phyloP scores from a whole-genome alignment of 371 early-diverging fungal genomes.

The Fennellomyces sp. region DNA sequence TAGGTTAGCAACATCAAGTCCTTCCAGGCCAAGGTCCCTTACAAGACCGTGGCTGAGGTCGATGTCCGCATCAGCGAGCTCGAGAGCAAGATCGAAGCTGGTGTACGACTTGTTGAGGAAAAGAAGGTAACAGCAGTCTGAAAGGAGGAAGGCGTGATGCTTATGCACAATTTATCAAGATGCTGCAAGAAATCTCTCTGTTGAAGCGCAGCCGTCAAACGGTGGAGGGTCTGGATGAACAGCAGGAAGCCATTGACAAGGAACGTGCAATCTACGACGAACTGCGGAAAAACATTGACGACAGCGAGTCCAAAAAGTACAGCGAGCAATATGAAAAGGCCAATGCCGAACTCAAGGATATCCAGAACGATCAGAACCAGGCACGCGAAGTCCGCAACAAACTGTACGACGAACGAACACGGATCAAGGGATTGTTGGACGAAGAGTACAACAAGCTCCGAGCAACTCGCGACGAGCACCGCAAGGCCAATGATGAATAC shows the following conservation, averaged over 20 bases:
- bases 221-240: conserved; percentile 69
- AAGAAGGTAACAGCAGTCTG: conserved; percentile 53
- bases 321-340: conserved; percentile 69
- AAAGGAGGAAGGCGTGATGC: not conserved
- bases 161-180: conserved; percentile 25
- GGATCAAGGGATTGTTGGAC: conserved; percentile 74
- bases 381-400: conserved; percentile 67
- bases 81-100: conserved; percentile 80
- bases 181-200: conserved; percentile 79
- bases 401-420: conserved; percentile 78
- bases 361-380: conserved; percentile 64
- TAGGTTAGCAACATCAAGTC: conserved; percentile 73
- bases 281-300: conserved; percentile 70
- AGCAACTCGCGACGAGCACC: conserved; percentile 71
- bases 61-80: conserved; percentile 77
- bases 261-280: conserved; percentile 72
- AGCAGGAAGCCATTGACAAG: conserved; percentile 72
- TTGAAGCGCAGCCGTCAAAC: conserved; percentile 81
- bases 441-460: conserved; percentile 71
- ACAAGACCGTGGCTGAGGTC: conserved; percentile 78
- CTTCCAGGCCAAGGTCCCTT: conserved; percentile 78
- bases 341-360: conserved; percentile 68
- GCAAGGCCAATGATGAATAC: conserved; percentile 77
- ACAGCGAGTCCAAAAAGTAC: conserved; percentile 63
- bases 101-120: conserved; percentile 86